A percentile compares a stretch with the other conserved stretches of the same genome.
Evolutionary conservation across 2,329 filamentous ascomycete species (phyloP).

Genomic region (Waltergamsia citrina): DNA sequence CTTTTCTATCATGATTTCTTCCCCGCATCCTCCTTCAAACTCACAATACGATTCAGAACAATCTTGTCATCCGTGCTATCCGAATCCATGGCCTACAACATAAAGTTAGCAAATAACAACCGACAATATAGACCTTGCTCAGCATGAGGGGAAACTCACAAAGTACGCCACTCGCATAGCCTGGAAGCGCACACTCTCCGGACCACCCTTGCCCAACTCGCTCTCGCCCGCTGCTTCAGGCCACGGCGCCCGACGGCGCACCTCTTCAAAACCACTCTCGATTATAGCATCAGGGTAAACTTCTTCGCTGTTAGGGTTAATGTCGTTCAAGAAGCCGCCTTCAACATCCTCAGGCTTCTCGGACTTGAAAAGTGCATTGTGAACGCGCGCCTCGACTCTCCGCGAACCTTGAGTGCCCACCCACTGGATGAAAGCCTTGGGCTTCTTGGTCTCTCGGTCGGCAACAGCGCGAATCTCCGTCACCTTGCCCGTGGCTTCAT

Average conservation of each 20-base stretch:
- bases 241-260: constrained; percentile 65
- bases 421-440: constrained; percentile 82
- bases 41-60: constrained; percentile 85
- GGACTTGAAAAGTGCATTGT: constrained; percentile 73
- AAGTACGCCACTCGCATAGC: constrained; percentile 78
- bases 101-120: too few relatives aligned
- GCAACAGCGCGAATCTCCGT: constrained; percentile 49
- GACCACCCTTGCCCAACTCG: constrained; percentile 46
- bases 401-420: constrained; percentile 53
- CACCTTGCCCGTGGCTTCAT: constrained; percentile 48
- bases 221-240: constrained; percentile 62
- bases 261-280: constrained; percentile 69
- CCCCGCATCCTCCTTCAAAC: constrained; percentile 77
- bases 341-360: constrained; percentile 66
- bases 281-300: constrained; percentile 65
- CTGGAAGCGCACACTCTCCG: constrained; percentile 75
- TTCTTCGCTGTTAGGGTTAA: constrained; percentile 72
- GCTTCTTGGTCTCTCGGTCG: constrained; percentile 58
- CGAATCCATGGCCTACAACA: constrained; percentile 59
- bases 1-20: constrained; percentile 43
- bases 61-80: constrained; percentile 73
- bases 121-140: too few relatives aligned
- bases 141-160: constrained; percentile 25
- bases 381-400: constrained; percentile 62
- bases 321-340: constrained; percentile 70